Evolutionary conservation across 2,329 filamentous ascomycete genomes (phyloP), one percentile per base, ranked within the genome.

Genomic region (Ambrosiella cleistominuta): DNA sequence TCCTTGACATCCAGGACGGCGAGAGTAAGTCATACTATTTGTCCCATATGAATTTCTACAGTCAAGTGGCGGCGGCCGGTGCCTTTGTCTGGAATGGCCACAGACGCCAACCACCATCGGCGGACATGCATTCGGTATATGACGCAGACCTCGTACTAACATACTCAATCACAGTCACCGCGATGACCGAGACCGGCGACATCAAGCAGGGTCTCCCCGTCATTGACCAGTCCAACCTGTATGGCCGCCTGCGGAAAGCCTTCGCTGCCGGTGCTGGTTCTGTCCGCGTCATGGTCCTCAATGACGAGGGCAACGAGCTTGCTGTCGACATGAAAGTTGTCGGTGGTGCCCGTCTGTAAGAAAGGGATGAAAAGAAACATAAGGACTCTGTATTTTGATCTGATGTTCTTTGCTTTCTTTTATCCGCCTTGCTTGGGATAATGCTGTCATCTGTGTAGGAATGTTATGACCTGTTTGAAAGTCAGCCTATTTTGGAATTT

Each of bases 301-400:
- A 83, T 72, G 93, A 98, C 73, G 79, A 85, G 67, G 90, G 89
- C 66, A 83, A 85, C 68, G 93, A 98, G 82, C 83, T 98, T 69
- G 90, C 86, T 66, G 93, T 98, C 66, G 93, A 98, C 81, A 93
- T 94, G 83, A 97, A 96, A 86, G 86, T 95, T 70, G 86, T 97
- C 70, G 93, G 98, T 76, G 81, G 80, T 69, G 82, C 80, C 64
- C 78, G 78, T 67, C 73, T 84, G 71, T 84, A 82, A 53, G 44
- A 49, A 15, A 38, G 17, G 19, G 39, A 44, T 47, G 15, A 11
- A 11, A 17, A 8, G 13, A 7, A 15, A 8, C 7, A 15, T 47
- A 47, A 13, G 44, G 40, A n/a, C n/a, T 47, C 5, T 19, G 7
- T 15, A 15, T 11, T 42, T 47, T 47, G 44, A 47, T 8, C 45